These are phyloP conservation scores for Metschnikowia cerradonensis DNA, from an alignment of 805 yeast genomes.

Conservation along the genomic window DNA sequence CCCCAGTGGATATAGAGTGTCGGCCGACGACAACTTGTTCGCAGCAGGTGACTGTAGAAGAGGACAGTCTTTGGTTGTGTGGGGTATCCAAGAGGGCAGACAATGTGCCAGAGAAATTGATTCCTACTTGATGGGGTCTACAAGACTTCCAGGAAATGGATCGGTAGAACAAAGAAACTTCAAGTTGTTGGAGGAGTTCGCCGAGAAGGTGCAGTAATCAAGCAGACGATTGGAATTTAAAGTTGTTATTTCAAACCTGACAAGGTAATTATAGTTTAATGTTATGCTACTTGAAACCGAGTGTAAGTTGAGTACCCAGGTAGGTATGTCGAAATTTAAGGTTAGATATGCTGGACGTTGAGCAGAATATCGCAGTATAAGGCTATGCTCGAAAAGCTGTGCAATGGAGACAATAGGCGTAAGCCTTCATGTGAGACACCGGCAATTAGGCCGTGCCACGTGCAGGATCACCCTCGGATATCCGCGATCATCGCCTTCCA, in stretches of 20 bases:
- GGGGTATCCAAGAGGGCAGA: constrained; percentile 99
- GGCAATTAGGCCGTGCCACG: not conserved
- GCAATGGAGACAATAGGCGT: too few relatives aligned
- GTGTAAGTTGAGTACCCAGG: too few relatives aligned
- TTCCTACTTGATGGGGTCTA: constrained; percentile 65
- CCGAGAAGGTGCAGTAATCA: constrained; percentile 43
- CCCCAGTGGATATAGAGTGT: constrained; percentile 63
- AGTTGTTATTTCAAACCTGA: too few relatives aligned
- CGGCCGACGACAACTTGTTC: constrained; percentile 62
- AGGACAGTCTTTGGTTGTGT: constrained; percentile 95
- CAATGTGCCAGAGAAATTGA: constrained; percentile 97
- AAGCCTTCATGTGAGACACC: not conserved
- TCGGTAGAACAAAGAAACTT: constrained; percentile 83
- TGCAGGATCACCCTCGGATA: constrained; percentile 6
- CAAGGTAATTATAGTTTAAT: too few relatives aligned
- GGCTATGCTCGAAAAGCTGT: too few relatives aligned
- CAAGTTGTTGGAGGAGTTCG: constrained; percentile 71
- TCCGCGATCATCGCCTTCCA: constrained; percentile 1
- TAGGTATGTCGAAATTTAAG: too few relatives aligned
- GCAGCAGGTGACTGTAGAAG: constrained; percentile 99
- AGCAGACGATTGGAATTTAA: not conserved
- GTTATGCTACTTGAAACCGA: too few relatives aligned
- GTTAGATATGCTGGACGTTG: too few relatives aligned
- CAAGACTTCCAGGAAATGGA: constrained; percentile 91
- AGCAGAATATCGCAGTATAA: too few relatives aligned